Percentiles rank a stretch among this genome's conserved stretches.
Conservation (phyloP, 2,329 filamentous ascomycete genomes). For the Exophiala sp. region DNA sequence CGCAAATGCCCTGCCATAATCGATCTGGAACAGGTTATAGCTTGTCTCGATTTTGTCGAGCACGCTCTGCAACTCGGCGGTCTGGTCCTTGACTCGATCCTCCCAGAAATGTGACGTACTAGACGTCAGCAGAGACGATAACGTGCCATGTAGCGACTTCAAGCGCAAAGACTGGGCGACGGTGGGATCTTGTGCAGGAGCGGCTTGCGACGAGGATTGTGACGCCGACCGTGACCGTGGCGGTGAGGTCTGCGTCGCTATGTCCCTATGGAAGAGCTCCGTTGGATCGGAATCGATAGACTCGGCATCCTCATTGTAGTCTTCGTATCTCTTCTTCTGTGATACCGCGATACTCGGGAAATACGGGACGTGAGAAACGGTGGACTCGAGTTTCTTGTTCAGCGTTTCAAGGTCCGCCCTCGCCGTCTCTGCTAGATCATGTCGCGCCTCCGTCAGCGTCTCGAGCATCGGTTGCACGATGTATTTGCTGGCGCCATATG, state of each 20-base stretch:
- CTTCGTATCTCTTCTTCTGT: slow-evolving; percentile 29
- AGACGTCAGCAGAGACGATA: slow-evolving; percentile 45
- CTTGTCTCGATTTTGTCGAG: slow-evolving; percentile 22
- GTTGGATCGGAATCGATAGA: slow-evolving; percentile 54
- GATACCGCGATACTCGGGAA: slow-evolving; percentile 19
- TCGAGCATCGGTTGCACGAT: slow-evolving; percentile 25
- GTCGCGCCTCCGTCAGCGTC: slow-evolving; percentile 49
- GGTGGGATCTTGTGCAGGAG: slow-evolving; percentile 15
- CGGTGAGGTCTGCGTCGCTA: slow-evolving; percentile 57
- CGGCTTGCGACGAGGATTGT: slow-evolving; percentile 21
- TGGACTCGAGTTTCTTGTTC: slow-evolving; percentile 50
- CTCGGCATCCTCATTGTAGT: slow-evolving; percentile 44
- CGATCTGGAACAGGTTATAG: slow-evolving; percentile 30
- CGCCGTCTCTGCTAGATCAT: slow-evolving; percentile 51
- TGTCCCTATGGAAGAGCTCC: slow-evolving; percentile 58
- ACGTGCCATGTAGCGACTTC: slow-evolving; percentile 44
- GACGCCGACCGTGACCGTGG: slow-evolving; percentile 37
- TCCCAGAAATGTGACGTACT: slow-evolving; percentile 41
- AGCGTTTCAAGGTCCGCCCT: slow-evolving; percentile 48
- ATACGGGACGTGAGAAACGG: slow-evolving; percentile 49
- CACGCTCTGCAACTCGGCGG: slow-evolving; percentile 21
- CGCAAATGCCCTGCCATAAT: slow-evolving; percentile 19
- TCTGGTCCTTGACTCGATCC: slow-evolving; percentile 19
- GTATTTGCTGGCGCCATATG: slow-evolving; percentile 44
- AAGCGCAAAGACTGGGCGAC: slow-evolving; percentile 32